These are phyloP conservation scores for Cystobasidium ongulense DNA, from an alignment of 768 basidiomycete genomes.

Conservation along the genomic window DNA sequence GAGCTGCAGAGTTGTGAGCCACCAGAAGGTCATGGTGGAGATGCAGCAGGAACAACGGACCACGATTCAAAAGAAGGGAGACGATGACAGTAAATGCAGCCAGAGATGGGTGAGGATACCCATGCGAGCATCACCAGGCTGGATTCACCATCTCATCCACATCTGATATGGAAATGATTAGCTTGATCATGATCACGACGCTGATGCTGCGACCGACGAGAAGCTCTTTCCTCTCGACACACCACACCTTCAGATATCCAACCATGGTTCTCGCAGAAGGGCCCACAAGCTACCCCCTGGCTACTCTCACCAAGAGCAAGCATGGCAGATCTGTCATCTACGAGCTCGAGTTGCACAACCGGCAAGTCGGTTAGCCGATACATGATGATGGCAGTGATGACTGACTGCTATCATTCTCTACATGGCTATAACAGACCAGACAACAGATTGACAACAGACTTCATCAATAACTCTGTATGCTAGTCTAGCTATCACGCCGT, in stretches of 20 bases:
- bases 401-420: not conserved
- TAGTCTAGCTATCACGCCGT: not conserved
- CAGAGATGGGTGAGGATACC: too few species aligned
- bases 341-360: slow-evolving; percentile 26
- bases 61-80: too few species aligned
- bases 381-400: slow-evolving; percentile 38
- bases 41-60: too few species aligned
- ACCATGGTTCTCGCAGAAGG: not conserved
- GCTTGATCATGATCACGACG: not conserved
- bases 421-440: slow-evolving; percentile 42
- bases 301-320: slow-evolving; percentile 5
- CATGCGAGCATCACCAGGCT: too few species aligned
- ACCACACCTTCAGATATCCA: not conserved
- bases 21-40: too few species aligned
- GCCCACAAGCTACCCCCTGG: not conserved
- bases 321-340: slow-evolving; percentile 11
- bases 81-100: too few species aligned
- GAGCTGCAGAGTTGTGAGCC: not conserved
- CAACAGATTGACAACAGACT: slow-evolving; percentile 45
- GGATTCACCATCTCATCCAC: too few species aligned
- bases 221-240: not conserved
- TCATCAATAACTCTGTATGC: slow-evolving; percentile 41
- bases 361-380: slow-evolving; percentile 30
- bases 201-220: not conserved
- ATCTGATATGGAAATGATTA: too few species aligned